A percentile compares a stretch with the other conserved stretches of the same genome.
Conservation (phyloP, 2,329 filamentous ascomycete genomes). For the Cercospora sp. region DNA sequence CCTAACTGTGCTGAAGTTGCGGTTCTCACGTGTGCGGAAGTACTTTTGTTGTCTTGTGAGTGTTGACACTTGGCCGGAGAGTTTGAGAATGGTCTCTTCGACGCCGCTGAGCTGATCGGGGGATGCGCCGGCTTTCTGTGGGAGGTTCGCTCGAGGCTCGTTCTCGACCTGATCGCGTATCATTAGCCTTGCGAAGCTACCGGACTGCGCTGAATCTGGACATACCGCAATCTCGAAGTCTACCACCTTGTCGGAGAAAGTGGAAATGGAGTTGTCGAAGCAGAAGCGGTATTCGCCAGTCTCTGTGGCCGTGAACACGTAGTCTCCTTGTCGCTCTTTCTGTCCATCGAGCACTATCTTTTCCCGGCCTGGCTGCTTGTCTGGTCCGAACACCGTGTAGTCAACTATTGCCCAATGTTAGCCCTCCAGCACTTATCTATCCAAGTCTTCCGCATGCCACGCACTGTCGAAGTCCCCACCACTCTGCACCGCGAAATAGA, state of each 20-base stretch:
- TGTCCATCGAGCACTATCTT: conserved; percentile 80
- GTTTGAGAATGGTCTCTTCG: conserved; percentile 93
- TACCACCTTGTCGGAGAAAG: conserved; percentile 94
- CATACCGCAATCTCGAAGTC: conserved; percentile 95
- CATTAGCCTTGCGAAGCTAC: neutral
- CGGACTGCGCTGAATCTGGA: conserved; percentile 18
- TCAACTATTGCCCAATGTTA: conserved; percentile 58
- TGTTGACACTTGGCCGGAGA: conserved; percentile 88
- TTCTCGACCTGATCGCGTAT: conserved; percentile 75
- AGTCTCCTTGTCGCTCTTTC: conserved; percentile 94
- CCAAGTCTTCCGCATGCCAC: conserved; percentile 6
- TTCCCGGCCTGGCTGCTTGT: conserved; percentile 49
- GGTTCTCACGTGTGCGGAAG: conserved; percentile 97
- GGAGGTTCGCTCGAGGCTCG: conserved; percentile 75
- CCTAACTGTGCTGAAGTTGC: conserved; percentile 96
- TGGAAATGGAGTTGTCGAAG: conserved; percentile 98
- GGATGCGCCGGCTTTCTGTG: conserved; percentile 81
- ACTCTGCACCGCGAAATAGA: conserved; percentile 99
- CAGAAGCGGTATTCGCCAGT: conserved; percentile 92
- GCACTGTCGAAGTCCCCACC: conserved; percentile 84
- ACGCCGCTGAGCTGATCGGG: conserved; percentile 86
- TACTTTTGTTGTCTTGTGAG: conserved; percentile 98
- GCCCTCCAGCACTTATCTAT: neutral
- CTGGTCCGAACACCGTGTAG: conserved; percentile 81
- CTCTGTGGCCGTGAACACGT: conserved; percentile 91